These are phyloP conservation scores for Spathaspora gorwiae DNA, from an alignment of 805 yeast genomes.

Conservation along the genomic window DNA sequence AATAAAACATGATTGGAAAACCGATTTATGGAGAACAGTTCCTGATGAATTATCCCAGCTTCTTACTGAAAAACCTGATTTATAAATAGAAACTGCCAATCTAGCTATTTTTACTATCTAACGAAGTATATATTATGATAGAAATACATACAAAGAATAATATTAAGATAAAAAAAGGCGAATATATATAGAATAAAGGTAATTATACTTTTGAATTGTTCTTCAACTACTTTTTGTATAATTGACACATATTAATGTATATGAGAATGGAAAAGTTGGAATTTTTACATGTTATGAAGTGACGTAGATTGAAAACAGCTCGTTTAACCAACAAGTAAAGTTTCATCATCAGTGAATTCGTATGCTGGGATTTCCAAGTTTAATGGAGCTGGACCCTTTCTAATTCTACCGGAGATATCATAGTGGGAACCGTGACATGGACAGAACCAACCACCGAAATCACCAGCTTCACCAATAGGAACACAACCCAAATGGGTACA, in stretches of 20 bases:
- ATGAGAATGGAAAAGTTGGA: neutral
- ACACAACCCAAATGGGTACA: constrained; percentile 99
- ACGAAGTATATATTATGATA: neutral
- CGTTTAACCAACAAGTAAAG: constrained; percentile 79
- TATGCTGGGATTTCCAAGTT: constrained; percentile 95
- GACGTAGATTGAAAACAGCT: neutral
- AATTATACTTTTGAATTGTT: neutral
- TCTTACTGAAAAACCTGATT: constrained; percentile 9
- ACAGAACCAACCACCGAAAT: constrained; percentile 99
- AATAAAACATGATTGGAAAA: constrained; percentile 12
- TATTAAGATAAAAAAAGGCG: neutral
- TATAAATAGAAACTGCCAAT: constrained; percentile 2
- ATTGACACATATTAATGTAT: neutral
- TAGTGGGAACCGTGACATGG: constrained; percentile 99
- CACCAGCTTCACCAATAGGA: constrained; percentile 99
- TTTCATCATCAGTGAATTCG: constrained; percentile 71
- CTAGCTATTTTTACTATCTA: neutral
- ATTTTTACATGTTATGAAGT: too few relatives aligned
- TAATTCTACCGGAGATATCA: constrained; percentile 99
- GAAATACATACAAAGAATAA: neutral
- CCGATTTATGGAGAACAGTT: constrained; percentile 24
- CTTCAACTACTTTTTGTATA: neutral
- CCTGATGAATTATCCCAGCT: constrained; percentile 29
- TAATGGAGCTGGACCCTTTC: constrained; percentile 99
- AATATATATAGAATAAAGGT: constrained; percentile 1